Percentiles rank a stretch among this genome's conserved stretches.
Conservation (phyloP, 768 basidiomycete genomes). For the Hortiboletus campestris region DNA sequence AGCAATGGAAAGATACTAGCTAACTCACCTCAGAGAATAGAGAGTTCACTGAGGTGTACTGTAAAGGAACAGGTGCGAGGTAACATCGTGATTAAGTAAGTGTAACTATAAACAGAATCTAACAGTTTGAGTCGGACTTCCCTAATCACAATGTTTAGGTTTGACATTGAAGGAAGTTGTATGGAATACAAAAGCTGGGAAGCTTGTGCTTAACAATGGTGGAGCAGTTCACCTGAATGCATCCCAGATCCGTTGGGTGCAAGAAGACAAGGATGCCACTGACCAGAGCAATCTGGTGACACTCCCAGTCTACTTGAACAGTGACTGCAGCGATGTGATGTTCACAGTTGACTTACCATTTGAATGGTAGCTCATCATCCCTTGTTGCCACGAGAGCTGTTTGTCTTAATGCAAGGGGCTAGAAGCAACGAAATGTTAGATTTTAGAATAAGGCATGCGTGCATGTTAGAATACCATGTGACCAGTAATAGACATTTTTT, state of each 20-base stretch:
- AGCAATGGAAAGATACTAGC: no score
- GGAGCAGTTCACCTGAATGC: constrained; percentile 73
- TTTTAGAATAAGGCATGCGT: constrained; percentile 21
- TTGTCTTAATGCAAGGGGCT: constrained; percentile 83
- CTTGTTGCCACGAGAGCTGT: constrained; percentile 86
- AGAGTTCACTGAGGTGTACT: no score
- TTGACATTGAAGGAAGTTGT: constrained; percentile 84
- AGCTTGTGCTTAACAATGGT: constrained; percentile 81
- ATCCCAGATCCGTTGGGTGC: constrained; percentile 87
- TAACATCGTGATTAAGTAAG: no score
- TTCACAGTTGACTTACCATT: constrained; percentile 88
- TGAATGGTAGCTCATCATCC: constrained; percentile 57
- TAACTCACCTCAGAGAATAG: no score
- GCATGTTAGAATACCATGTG: constrained; percentile 15
- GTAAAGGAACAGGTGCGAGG: no score
- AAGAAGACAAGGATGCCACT: constrained; percentile 42
- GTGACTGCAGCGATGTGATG: constrained; percentile 83
- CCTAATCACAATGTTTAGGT: constrained; percentile 45
- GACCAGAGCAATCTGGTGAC: constrained; percentile 53
- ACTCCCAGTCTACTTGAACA: constrained; percentile 91
- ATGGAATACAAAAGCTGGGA: constrained; percentile 55
- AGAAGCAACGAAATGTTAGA: constrained; percentile 11
- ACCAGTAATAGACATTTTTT: constrained; percentile 18
- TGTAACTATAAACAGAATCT: no score
- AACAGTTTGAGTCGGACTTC: background rate